A percentile compares a stretch with the other conserved stretches of the same genome.
Evolutionary conservation across 257 asterid genomes (phyloP).

Genomic region (Prunella vulgaris): DNA sequence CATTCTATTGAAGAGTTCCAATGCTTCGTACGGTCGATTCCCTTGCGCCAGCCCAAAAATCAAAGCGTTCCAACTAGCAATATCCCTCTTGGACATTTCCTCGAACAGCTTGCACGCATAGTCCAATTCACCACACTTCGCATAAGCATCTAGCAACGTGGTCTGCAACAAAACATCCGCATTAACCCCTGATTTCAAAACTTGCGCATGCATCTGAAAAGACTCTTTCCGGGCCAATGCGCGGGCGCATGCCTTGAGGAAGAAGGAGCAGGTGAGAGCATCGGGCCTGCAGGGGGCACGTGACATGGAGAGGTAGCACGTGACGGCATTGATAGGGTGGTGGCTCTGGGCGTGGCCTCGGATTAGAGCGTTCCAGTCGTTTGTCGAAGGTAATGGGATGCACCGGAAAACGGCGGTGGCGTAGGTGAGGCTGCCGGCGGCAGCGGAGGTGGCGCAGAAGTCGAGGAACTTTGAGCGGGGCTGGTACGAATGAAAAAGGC

Average conservation of each 20-base stretch:
- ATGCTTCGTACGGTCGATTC: constrained; percentile 59
- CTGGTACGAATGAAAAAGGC: constrained; percentile 43
- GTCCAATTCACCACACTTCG: constrained; percentile 61
- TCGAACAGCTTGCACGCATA: constrained; percentile 59
- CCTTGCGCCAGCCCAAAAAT: constrained; percentile 92
- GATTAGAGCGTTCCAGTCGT: constrained; percentile 93
- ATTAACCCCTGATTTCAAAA: constrained; percentile 44
- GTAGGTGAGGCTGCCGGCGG: constrained; percentile 48
- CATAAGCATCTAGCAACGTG: constrained; percentile 67
- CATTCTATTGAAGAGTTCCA: constrained; percentile 56
- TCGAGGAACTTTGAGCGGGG: constrained; percentile 75
- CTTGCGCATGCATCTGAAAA: constrained; percentile 56
- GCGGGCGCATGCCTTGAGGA: constrained; percentile 91
- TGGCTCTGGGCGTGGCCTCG: constrained; percentile 89
- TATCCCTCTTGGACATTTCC: constrained; percentile 64
- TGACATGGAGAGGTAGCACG: constrained; percentile 54
- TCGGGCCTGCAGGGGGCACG: constrained; percentile 68
- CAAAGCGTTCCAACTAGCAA: constrained; percentile 89
- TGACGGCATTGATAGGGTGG: constrained; percentile 55
- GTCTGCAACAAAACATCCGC: constrained; percentile 69
- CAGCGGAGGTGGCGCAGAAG: constrained; percentile 50
- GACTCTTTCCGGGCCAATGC: constrained; percentile 50
- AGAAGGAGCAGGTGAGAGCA: constrained; percentile 87
- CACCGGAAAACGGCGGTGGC: constrained; percentile 53
- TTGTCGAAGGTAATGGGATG: constrained; percentile 51